Conservation (phyloP, 352 stramenopile species). For the Poterioochromonas sp. region DNA sequence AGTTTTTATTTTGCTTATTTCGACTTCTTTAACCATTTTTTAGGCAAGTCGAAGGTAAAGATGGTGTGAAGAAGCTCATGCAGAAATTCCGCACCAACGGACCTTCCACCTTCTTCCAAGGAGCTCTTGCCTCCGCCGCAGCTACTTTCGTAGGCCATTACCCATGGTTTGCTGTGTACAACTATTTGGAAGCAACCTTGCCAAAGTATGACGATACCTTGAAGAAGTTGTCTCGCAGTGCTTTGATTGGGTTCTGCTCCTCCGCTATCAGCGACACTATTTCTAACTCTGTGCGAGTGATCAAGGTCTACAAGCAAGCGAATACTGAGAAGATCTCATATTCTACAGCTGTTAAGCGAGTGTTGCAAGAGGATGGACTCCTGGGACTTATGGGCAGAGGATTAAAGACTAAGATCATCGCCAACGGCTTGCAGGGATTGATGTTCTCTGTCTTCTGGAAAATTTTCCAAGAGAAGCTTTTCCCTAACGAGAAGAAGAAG, state of each 20-base stretch:
- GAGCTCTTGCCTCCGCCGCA: slow-evolving; percentile 57
- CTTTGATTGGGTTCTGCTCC: slow-evolving; percentile 68
- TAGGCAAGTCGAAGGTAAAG: slow-evolving; percentile 50
- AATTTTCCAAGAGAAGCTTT: slow-evolving; percentile 48
- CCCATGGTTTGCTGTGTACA: slow-evolving; percentile 77
- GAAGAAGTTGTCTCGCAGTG: slow-evolving; percentile 60
- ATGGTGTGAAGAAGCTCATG: slow-evolving; percentile 56
- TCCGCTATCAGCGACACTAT: slow-evolving; percentile 64
- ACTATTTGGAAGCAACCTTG: slow-evolving; percentile 57
- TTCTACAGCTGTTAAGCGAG: slow-evolving; percentile 56
- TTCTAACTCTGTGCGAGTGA: slow-evolving; percentile 72
- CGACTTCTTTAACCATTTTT: not conserved
- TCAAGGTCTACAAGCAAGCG: slow-evolving; percentile 75
- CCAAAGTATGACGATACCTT: slow-evolving; percentile 49
- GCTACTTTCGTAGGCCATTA: slow-evolving; percentile 71
- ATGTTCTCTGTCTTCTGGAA: slow-evolving; percentile 77
- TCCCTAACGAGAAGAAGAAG: slow-evolving; percentile 40
- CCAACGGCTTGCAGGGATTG: slow-evolving; percentile 70
- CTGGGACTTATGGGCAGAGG: slow-evolving; percentile 67
- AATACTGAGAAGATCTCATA: slow-evolving; percentile 57
- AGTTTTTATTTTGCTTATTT: slow-evolving; percentile 40
- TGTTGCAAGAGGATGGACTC: slow-evolving; percentile 63
- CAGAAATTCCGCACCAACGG: slow-evolving; percentile 60
- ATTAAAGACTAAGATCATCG: slow-evolving; percentile 75
- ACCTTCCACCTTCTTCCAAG: slow-evolving; percentile 63